Evolutionary conservation across 305 asterid species (phyloP), one percentile per base, ranked within the genome.

Genomic region (Nicotiana rustica): DNA sequence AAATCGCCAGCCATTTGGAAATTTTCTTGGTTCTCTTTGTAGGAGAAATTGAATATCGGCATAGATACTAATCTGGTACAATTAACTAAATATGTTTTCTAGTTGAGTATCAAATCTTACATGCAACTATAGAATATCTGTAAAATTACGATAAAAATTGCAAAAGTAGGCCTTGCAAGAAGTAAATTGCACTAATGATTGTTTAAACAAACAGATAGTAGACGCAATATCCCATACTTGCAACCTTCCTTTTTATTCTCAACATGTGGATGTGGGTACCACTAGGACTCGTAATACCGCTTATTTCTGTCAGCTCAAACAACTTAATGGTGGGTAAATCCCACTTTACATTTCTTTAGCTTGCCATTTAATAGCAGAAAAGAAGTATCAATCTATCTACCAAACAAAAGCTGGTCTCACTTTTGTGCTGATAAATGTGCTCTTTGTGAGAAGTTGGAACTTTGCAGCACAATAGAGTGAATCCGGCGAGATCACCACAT

Each of bases 21-120:
- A 13, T 13, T 62, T 47, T 71, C 21, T 47, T 73, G 79, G 79
- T 49, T 73, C 59, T 70, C 78, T n/a, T 41, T 18, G 78, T 18
- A 41, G 59, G 36, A 41, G 25, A 41, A 33, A 69, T 10, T 41
- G 14, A 41, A n/a, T 10, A 69, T 41, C 10, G 77, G 41, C 62
- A 21, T 14, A 73, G 79, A 61, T 19, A 61, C 5, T 61, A 18
- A 19, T 19, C 5, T 8, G 33, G 21, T 19, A 61, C 2, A 8
- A 59, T 59, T 59, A 59, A 59, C 64, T 59, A 59, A 6, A 59
- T 59, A 59, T 6, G 25, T 59, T 59, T n/a, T 59, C 64, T 59
- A 59, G 64, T 17, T 10, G 18, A 59, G 64, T 17, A 17, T 59
- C 25, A n/a, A 59, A 59, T 59, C 64, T 59, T 59, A 59, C 4